Conservation (phyloP, 2,329 filamentous ascomycete species). For the Ceratocystis cacaofunesta region DNA sequence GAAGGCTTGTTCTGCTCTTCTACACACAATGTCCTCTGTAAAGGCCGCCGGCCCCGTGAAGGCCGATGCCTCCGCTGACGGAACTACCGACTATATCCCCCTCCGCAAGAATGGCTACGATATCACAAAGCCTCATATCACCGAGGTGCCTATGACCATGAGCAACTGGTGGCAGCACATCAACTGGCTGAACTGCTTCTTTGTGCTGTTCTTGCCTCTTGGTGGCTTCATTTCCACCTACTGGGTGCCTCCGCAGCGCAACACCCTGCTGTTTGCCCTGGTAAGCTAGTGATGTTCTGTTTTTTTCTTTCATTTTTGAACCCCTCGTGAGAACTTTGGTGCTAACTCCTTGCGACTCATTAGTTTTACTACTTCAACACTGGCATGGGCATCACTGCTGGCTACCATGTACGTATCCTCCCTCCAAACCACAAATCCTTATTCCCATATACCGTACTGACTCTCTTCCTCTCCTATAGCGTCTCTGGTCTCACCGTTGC, state of each 20-base stretch:
- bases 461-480: conserved; percentile 28
- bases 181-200: conserved; percentile 78
- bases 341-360: not conserved
- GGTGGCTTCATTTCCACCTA: conserved; percentile 58
- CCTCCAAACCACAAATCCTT: not conserved
- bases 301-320: not conserved
- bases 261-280: conserved; percentile 60
- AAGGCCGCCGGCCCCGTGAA: conserved; percentile 24
- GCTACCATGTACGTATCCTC: conserved; percentile 25
- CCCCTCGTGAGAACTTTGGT: not conserved
- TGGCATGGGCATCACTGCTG: conserved; percentile 64
- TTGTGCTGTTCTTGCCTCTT: conserved; percentile 66
- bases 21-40: conserved; percentile 22
- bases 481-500: conserved; percentile 74
- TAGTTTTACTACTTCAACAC: conserved; percentile 59
- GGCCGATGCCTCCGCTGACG: conserved; percentile 34
- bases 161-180: conserved; percentile 84
- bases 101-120: conserved; percentile 34
- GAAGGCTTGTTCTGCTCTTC: too few relatives aligned
- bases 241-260: conserved; percentile 59
- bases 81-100: conserved; percentile 41
- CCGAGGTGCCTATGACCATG: conserved; percentile 64
- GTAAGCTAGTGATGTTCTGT: conserved; percentile 8
- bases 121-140: conserved; percentile 65
- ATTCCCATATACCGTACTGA: not conserved